Base-by-base conservation (phyloP, 345 rosid genomes). In the Anastatica hierochuntica region DNA sequence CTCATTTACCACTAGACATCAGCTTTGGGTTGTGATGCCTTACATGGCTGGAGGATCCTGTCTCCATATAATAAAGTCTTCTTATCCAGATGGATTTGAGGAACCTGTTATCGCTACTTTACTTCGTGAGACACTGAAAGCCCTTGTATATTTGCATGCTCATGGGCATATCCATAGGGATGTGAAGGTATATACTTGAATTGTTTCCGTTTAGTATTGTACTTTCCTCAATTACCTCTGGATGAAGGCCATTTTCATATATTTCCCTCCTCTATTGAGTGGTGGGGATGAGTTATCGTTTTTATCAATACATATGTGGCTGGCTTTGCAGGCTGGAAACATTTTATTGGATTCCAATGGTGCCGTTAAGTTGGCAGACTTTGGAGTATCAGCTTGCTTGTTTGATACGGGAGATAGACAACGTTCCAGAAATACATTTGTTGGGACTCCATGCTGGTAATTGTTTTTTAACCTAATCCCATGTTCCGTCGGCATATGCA, bases 361-460 rank as follows among this genome's bases (percentile, higher is more conserved):
- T 59, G 53, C 82, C 17, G 82, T 92, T 66, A 92, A 81, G 85
- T 68, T 92, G 64, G 98, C 96, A 16, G 98, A 92, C 72, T 92
- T 88, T 68, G 96, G 98, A 34, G 98, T 92, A 48, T 92, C 96
- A 43, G 96, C 96, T 35, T 83, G 96, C 82, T 83, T 92, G 96
- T 92, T 88, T 78, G 96, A 92, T 71, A 69, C 94, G 6, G 98
- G 98, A 69, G 96, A 92, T 63, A 81, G 98, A 74, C 96, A 83
- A 68, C 95, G 95, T 29, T 78, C 96, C 9, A 77, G 98, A 77
- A 92, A 92, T 74, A 88, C 98, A 53, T 92, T 92, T 16, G 98
- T 92, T 56, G 98, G 98, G 63, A 92, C 98, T 66, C 96, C 98
- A 43, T 92, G 98, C 90, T 88, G 98, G 98, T 92, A 79, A 46